phyloP scores from a whole-genome alignment of 1,284 basidiomycete species.

The Lentinula novae-zelandiae region DNA sequence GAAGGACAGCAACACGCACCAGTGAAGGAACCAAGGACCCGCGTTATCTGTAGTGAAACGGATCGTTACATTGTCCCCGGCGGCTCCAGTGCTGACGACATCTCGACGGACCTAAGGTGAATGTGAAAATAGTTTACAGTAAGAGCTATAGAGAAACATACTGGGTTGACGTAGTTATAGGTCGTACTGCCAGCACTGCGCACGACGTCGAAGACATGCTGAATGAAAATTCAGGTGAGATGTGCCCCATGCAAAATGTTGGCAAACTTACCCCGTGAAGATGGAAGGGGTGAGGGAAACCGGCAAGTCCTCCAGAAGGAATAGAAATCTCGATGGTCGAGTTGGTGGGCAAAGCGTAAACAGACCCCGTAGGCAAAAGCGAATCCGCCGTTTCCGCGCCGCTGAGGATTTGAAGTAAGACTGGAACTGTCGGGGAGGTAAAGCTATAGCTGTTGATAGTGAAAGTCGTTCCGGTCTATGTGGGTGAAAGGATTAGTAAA shows the following conservation, averaged over 20 bases:
- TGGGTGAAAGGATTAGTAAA: slow-evolving; percentile 7
- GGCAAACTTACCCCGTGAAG: slow-evolving; percentile 23
- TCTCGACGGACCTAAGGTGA: slow-evolving; percentile 17
- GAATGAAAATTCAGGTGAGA: background rate
- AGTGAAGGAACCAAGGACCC: slow-evolving; percentile 26
- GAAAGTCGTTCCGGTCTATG: background rate
- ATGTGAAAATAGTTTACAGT: background rate
- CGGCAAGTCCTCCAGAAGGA: slow-evolving; percentile 15
- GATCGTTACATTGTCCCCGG: slow-evolving; percentile 23
- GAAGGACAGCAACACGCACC: background rate
- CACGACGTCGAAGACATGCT: slow-evolving; percentile 29
- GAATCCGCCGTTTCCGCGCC: slow-evolving; percentile 19
- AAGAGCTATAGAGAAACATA: background rate
- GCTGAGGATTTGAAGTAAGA: slow-evolving; percentile 25
- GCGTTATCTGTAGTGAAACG: slow-evolving; percentile 25
- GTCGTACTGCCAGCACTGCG: slow-evolving; percentile 22
- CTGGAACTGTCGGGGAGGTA: slow-evolving; percentile 24
- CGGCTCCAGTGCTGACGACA: slow-evolving; percentile 23
- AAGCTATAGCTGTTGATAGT: slow-evolving; percentile 20
- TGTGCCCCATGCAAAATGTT: background rate
- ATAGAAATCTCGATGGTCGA: slow-evolving; percentile 22
- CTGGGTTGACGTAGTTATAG: slow-evolving; percentile 26
- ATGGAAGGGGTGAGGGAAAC: slow-evolving; percentile 28
- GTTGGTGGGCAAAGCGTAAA: slow-evolving; percentile 21
- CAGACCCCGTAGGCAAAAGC: slow-evolving; percentile 19